Evolutionary conservation across 148 eudicot species (phyloP).

Genomic region (Chenopodium quinoa): DNA sequence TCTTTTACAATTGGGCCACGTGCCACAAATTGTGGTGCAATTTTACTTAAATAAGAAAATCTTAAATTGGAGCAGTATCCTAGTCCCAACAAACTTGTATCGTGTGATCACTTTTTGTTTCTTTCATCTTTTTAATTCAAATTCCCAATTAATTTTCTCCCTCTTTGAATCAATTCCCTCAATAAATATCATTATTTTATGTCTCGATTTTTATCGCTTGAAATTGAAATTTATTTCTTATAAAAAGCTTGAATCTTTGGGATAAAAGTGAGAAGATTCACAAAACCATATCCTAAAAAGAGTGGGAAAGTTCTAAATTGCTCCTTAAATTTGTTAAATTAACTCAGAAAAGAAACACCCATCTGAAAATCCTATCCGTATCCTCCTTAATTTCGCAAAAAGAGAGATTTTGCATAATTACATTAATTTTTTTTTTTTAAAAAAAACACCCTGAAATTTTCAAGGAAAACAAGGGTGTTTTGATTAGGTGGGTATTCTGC

Average conservation of each 20-base stretch:
- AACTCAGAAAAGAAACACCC: not conserved
- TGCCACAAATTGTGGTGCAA: constrained; percentile 11
- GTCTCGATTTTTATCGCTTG: no score
- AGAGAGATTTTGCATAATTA: not conserved
- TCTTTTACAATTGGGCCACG: constrained; percentile 15
- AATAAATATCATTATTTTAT: not conserved
- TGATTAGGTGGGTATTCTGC: not conserved
- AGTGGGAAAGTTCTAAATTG: not conserved
- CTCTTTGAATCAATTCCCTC: not conserved
- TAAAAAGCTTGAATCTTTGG: constrained; percentile 1
- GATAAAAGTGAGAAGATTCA: constrained; percentile 3
- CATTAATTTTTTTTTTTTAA: no score
- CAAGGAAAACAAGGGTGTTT: not conserved
- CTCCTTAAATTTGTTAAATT: not conserved
- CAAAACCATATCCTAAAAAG: not conserved
- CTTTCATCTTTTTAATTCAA: not conserved
- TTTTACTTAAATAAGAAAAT: constrained; percentile 3
- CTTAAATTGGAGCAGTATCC: constrained; percentile 13
- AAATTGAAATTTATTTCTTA: not conserved
- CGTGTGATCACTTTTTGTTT: constrained; percentile 14
- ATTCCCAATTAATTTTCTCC: not conserved
- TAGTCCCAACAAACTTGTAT: constrained; percentile 24
- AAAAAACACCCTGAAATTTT: not conserved
- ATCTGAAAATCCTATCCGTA: not conserved
- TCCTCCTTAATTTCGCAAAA: not conserved